Conservation (phyloP, 108 stramenopile species). For the Cyclostephanos tholiformis region DNA sequence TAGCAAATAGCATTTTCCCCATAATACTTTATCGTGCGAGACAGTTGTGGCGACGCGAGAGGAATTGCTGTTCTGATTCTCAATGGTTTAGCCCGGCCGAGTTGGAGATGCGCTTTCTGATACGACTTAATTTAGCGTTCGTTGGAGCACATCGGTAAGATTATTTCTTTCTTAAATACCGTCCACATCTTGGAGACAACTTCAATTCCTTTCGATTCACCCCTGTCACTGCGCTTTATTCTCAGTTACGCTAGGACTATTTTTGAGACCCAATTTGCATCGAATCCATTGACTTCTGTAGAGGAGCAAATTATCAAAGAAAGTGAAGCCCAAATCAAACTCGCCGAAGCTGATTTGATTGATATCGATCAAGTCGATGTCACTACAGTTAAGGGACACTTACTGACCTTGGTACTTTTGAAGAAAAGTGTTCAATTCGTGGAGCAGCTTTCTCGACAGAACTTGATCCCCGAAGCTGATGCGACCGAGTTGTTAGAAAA, state of each 20-base stretch:
- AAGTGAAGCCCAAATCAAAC: constrained; percentile 37
- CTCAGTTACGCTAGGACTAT: constrained; percentile 7
- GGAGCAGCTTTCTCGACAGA: constrained; percentile 40
- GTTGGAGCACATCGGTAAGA: neutral
- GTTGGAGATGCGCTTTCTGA: neutral
- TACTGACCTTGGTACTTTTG: constrained; percentile 60
- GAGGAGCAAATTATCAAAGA: constrained; percentile 55
- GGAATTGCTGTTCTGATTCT: neutral
- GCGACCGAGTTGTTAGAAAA: constrained; percentile 19
- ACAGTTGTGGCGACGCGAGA: neutral
- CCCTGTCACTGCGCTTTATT: neutral
- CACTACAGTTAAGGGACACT: constrained; percentile 50
- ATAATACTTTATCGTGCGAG: constrained; percentile 1
- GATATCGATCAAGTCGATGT: constrained; percentile 44
- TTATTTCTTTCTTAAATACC: neutral
- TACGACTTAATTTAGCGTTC: neutral
- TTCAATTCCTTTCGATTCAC: constrained; percentile 8
- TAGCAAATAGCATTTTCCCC: constrained; percentile 1
- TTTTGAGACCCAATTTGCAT: constrained; percentile 21
- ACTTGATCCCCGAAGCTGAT: constrained; percentile 23
- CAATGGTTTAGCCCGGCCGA: neutral
- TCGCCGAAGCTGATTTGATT: constrained; percentile 44
- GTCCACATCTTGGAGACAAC: neutral
- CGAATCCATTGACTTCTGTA: neutral
- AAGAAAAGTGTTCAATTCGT: constrained; percentile 46